Conservation (phyloP, 192 early-diverging fungal genomes). For the Coemansia biformis region DNA sequence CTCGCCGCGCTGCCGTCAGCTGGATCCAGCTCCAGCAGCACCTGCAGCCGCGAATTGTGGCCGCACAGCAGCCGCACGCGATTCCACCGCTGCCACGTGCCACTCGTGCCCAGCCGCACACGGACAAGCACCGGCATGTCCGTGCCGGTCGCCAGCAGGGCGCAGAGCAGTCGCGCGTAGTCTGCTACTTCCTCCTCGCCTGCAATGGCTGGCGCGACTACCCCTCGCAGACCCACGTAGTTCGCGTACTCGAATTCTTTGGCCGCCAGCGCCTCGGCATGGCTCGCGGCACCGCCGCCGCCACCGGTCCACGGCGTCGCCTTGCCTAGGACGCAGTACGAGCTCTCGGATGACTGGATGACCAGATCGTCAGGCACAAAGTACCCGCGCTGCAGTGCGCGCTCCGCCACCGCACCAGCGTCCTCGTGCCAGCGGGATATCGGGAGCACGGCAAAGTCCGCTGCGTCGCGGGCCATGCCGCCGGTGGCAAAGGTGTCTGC, state of each 20-base stretch:
- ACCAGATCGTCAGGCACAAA: conserved; percentile 24
- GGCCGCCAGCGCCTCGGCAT: conserved; percentile 5
- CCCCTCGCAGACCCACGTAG: conserved; percentile 24
- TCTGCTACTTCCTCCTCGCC: background rate
- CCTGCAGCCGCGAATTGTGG: conserved; percentile 56
- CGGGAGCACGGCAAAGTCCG: conserved; percentile 32
- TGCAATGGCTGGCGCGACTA: conserved; percentile 15
- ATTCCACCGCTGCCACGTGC: conserved; percentile 79
- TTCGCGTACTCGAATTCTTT: conserved; percentile 18
- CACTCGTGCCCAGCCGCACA: conserved; percentile 38
- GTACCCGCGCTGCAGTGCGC: conserved; percentile 6
- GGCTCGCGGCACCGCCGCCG: no score
- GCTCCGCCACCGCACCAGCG: background rate
- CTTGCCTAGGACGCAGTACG: conserved; percentile 34
- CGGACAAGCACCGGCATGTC: conserved; percentile 44
- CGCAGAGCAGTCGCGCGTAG: conserved; percentile 22
- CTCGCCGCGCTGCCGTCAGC: conserved; percentile 34
- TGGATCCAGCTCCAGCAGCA: conserved; percentile 53
- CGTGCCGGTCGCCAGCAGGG: background rate
- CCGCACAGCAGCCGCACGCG: conserved; percentile 64
- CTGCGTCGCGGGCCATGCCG: conserved; percentile 11
- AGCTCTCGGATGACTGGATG: conserved; percentile 17
- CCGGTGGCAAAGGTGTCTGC: conserved; percentile 16
- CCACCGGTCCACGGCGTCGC: conserved; percentile 5
- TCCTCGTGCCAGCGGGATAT: conserved; percentile 3